A percentile compares a stretch with the other conserved stretches of the same genome.
Conservation (phyloP, 305 asterid genomes). For the Solanum hybrid region DNA sequence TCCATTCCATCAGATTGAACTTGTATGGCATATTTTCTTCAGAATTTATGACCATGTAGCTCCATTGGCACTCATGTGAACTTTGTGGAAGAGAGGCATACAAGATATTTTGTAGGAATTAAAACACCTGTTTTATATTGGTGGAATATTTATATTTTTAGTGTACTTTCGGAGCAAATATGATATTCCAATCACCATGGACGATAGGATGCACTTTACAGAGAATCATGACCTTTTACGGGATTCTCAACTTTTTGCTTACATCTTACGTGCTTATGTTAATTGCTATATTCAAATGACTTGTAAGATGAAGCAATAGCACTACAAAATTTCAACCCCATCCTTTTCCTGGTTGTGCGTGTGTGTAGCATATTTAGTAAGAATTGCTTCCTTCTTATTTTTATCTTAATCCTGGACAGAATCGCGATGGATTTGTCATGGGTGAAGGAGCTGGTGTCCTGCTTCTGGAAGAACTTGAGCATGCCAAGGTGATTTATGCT, state of each 20-base stretch:
- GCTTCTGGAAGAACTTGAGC: slow-evolving; percentile 92
- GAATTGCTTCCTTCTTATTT: slow-evolving; percentile 9
- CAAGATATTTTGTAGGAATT: neutral
- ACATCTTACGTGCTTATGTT: neutral
- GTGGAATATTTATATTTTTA: neutral
- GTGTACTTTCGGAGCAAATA: neutral
- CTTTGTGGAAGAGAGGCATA: neutral
- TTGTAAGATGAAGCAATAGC: neutral
- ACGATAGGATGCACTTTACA: neutral
- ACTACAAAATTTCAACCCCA: neutral
- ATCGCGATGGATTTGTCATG: slow-evolving; percentile 95
- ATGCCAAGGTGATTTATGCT: slow-evolving; percentile 61
- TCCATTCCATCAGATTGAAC: neutral
- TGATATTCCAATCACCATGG: neutral
- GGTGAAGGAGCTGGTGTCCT: slow-evolving; percentile 97
- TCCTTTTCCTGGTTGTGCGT: neutral
- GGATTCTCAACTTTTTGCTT: neutral
- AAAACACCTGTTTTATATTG: neutral
- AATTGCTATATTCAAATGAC: neutral
- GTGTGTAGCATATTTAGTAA: neutral
- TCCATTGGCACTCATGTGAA: neutral
- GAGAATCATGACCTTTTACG: neutral
- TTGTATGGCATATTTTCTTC: neutral
- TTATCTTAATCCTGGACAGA: slow-evolving; percentile 31
- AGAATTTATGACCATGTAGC: neutral